Percentiles rank a stretch among this genome's conserved stretches.
These are phyloP conservation scores for Pseudozyma flocculosa DNA, from an alignment of 1,284 basidiomycete genomes.

Conservation along the genomic window DNA sequence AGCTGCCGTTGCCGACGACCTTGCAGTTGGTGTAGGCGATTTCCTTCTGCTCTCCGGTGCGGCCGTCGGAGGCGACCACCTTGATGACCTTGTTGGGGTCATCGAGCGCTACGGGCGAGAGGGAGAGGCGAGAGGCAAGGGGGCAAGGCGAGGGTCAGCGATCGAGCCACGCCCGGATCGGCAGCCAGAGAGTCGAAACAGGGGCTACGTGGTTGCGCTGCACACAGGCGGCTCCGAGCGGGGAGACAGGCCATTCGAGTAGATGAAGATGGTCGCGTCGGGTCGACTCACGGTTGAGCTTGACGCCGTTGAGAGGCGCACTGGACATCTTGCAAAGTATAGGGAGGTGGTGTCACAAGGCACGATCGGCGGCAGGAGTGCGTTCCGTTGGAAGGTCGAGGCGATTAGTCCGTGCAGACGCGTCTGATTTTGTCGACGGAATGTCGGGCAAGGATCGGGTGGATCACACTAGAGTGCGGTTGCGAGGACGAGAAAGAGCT, in stretches of 20 bases:
- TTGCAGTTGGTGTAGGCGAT: constrained; percentile 96
- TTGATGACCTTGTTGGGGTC: constrained; percentile 93
- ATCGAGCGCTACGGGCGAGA: constrained; percentile 62
- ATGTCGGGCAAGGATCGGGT: too few species aligned
- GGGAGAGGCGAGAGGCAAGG: background rate
- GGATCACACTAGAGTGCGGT: too few species aligned
- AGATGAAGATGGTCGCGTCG: background rate
- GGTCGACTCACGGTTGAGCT: constrained; percentile 38
- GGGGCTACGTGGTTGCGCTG: background rate
- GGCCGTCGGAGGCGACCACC: constrained; percentile 91
- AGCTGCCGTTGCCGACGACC: constrained; percentile 96
- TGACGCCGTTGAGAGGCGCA: constrained; percentile 48
- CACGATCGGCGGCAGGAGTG: too few species aligned
- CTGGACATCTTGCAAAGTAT: constrained; percentile 39
- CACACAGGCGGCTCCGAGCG: background rate
- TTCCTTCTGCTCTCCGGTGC: constrained; percentile 81
- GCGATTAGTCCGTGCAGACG: too few species aligned
- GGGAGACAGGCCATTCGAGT: background rate
- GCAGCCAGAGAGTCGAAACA: too few species aligned
- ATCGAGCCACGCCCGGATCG: too few species aligned
- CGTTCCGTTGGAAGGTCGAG: too few species aligned
- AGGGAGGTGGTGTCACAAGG: too few species aligned
- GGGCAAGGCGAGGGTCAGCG: background rate
- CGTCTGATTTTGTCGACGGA: too few species aligned
- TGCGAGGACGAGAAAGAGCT: too few species aligned